These are phyloP conservation scores for Babesia microti DNA, from an alignment of 169 alveolate genomes.

Conservation along the genomic window DNA sequence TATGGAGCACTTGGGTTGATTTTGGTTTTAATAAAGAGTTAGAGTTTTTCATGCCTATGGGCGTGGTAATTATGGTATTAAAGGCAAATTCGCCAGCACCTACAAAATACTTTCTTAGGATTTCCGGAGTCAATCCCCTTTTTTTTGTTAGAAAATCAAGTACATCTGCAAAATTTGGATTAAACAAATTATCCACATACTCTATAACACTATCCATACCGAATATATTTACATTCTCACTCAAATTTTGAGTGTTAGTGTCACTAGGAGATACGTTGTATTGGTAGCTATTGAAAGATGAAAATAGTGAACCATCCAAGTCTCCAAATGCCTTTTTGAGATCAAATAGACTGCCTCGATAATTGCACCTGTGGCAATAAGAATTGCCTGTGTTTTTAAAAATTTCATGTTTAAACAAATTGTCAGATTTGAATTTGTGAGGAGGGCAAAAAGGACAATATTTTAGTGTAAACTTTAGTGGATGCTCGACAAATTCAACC, in stretches of 20 bases:
- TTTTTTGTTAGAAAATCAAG: slow-evolving; percentile 64
- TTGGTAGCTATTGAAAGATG: slow-evolving; percentile 15
- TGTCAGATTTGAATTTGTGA: slow-evolving; percentile 63
- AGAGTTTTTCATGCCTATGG: too few relatives aligned
- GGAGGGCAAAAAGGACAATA: slow-evolving; percentile 74
- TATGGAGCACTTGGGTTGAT: slow-evolving; percentile 37
- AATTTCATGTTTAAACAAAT: slow-evolving; percentile 64
- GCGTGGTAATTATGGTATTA: slow-evolving; percentile 3
- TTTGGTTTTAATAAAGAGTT: neutral
- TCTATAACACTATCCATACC: slow-evolving; percentile 43
- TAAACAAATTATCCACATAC: slow-evolving; percentile 47
- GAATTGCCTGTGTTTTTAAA: slow-evolving; percentile 71
- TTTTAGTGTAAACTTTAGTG: slow-evolving; percentile 57
- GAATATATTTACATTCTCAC: too few relatives aligned
- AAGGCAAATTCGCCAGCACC: slow-evolving; percentile 64
- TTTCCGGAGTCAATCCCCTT: slow-evolving; percentile 61
- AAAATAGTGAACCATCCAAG: slow-evolving; percentile 33
- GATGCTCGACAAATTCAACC: slow-evolving; percentile 55
- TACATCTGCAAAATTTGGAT: slow-evolving; percentile 50
- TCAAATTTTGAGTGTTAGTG: slow-evolving; percentile 17
- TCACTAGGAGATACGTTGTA: slow-evolving; percentile 4
- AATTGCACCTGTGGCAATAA: slow-evolving; percentile 73
- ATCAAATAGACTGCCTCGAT: slow-evolving; percentile 71
- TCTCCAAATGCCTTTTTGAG: slow-evolving; percentile 71
- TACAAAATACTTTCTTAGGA: slow-evolving; percentile 61